phyloP scores from a whole-genome alignment of 164 flowering plant species.

The Litsea cubeba region DNA sequence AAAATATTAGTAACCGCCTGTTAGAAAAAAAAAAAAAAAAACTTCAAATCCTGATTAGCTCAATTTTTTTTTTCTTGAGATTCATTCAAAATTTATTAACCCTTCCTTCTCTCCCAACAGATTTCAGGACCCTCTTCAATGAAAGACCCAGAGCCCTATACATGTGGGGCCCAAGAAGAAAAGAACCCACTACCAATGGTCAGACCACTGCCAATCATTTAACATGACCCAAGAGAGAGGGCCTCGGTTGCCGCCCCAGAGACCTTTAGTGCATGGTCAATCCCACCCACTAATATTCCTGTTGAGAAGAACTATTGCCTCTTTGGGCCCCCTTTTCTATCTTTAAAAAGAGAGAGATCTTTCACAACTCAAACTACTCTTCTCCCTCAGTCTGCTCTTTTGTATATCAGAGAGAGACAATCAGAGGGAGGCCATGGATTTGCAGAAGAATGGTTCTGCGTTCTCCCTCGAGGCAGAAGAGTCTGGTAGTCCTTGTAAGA shows the following conservation, averaged over 20 bases:
- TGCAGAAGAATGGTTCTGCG: not conserved
- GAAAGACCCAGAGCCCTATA: not conserved
- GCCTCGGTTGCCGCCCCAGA: too few species aligned
- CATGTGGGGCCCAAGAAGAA: not conserved
- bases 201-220: not conserved
- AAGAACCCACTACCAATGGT: not conserved
- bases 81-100: too few species aligned
- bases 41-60: too few species aligned
- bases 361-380: not conserved
- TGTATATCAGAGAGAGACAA: not conserved
- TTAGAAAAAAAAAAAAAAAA: too few species aligned
- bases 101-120: too few species aligned
- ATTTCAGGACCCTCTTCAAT: not conserved
- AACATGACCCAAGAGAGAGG: not conserved
- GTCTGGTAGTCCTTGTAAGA: constrained; percentile 24
- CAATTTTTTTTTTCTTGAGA: too few species aligned
- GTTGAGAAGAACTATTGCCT: too few species aligned
- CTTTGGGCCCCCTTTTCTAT: not conserved
- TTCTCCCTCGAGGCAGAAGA: not conserved
- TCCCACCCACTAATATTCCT: too few species aligned
- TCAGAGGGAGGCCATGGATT: not conserved
- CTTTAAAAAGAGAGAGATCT: too few species aligned
- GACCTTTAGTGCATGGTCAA: too few species aligned
- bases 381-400: not conserved
- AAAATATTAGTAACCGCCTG: too few species aligned